Base-by-base conservation (phyloP, 1,139 yeast species). In the Candida neerlandica region DNA sequence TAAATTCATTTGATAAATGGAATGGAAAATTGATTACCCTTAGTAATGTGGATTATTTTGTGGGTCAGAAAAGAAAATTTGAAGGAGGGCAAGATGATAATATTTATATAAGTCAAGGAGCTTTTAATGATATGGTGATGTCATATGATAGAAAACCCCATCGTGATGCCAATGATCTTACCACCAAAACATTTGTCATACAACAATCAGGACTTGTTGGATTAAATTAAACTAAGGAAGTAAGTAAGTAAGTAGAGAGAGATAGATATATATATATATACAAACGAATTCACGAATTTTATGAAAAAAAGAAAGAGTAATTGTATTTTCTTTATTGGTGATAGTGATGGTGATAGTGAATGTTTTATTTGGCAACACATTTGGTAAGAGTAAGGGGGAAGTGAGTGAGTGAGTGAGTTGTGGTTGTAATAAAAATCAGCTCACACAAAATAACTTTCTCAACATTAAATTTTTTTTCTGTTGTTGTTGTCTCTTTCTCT, bases 1-100 rank as follows among this genome's bases (percentile, higher is more conserved):
- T 75, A 48, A 73, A 73, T 53, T 69, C 78, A 12, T 74, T 52
- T 54, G 80, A 75, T 55, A 67, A 61, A 49, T 75, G 80, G 80
- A 61, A 54, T 41, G 73, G 75, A 4, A 57, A 53, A 43, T 51
- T 55, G 32, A 48, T 74, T 12, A 72, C 76, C 1, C 51, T 75
- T 12, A 67, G 77, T 37, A 66, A 71, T 51, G 67, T 50, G 50
- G 55, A 60, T 29, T 47, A 48, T n/a, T 66, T 67, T 45, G 43
- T 60, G 6, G 59, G 58, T 27, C 50, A 54, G 18, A 51, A 55
- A 29, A 37, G 40, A 32, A 50, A 52, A 33, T 35, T 41, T 39
- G 51, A 53, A 30, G 50, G n/a, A n/a, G n/a, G n/a, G n/a, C n/a
- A 53, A 40, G 46, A 44, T 32, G 45, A 50, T 38, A 54, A 55